Conservation (phyloP, 768 basidiomycete genomes). For the Flagelloscypha sp. region DNA sequence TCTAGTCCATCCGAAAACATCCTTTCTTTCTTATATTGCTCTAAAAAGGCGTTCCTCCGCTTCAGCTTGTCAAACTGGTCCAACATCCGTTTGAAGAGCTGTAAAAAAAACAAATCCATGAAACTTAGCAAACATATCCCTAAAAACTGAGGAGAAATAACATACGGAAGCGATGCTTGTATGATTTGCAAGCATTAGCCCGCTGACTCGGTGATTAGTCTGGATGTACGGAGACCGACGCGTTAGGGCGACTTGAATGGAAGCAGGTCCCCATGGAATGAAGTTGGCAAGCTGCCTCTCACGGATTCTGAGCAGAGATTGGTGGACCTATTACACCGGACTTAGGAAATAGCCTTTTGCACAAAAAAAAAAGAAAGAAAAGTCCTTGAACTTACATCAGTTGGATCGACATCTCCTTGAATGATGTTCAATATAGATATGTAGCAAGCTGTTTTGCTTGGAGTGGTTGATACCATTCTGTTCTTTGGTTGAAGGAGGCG, state of each 20-base stretch:
- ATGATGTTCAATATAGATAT: slow-evolving; percentile 98
- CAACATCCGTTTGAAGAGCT: slow-evolving; percentile 94
- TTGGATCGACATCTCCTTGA: slow-evolving; percentile 96
- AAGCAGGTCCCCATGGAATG: slow-evolving; percentile 98
- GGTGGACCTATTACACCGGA: slow-evolving; percentile 64
- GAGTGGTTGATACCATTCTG: slow-evolving; percentile 93
- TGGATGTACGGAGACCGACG: slow-evolving; percentile 83
- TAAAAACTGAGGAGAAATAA: slow-evolving; percentile 10
- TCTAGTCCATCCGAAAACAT: slow-evolving; percentile 90
- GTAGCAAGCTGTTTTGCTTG: slow-evolving; percentile 88
- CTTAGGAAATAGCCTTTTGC: slow-evolving; percentile 2
- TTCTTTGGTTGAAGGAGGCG: slow-evolving; percentile 96
- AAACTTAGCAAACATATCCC: background rate
- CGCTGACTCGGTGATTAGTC: slow-evolving; percentile 90
- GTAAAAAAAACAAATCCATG: slow-evolving; percentile 5
- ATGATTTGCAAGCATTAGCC: slow-evolving; percentile 97
- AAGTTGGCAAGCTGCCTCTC: slow-evolving; percentile 96
- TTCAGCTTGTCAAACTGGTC: slow-evolving; percentile 88
- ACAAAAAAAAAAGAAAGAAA: slow-evolving; percentile 1
- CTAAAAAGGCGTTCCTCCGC: slow-evolving; percentile 89
- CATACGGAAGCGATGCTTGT: slow-evolving; percentile 94
- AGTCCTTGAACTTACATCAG: slow-evolving; percentile 61
- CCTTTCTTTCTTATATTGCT: slow-evolving; percentile 95
- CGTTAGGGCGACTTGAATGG: slow-evolving; percentile 94
- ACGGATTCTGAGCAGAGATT: slow-evolving; percentile 92